Evolutionary conservation across 441 rosid species (phyloP).

Genomic region (Jatropha podagrica): DNA sequence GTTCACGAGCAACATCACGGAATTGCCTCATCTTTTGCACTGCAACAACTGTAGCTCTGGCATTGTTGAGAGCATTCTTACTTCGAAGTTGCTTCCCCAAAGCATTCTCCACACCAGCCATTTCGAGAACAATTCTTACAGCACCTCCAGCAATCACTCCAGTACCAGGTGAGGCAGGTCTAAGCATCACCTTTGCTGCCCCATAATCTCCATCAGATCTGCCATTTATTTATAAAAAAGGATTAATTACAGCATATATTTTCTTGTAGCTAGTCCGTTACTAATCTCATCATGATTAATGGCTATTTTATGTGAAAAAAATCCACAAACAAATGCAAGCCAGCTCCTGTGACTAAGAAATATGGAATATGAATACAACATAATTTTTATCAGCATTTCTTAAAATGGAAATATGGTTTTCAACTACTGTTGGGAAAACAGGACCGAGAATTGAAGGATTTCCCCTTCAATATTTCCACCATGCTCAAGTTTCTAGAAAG

Average conservation of each 20-base stretch:
- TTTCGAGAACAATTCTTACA: constrained; percentile 84
- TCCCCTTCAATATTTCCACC: not conserved
- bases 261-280: not conserved
- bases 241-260: not conserved
- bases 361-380: not conserved
- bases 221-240: constrained; percentile 25
- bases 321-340: not conserved
- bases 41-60: constrained; percentile 86
- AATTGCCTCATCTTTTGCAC: constrained; percentile 68
- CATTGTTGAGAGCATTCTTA: constrained; percentile 51
- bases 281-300: not conserved
- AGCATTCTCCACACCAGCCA: constrained; percentile 70
- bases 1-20: constrained; percentile 75
- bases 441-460: not conserved
- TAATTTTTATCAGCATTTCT: not conserved
- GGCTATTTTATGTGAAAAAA: not conserved
- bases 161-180: constrained; percentile 95
- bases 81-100: constrained; percentile 7
- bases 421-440: not conserved
- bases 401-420: not conserved
- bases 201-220: constrained; percentile 87
- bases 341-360: not conserved
- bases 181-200: constrained; percentile 95
- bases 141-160: constrained; percentile 98
- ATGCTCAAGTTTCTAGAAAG: not conserved